phyloP scores from a whole-genome alignment of 1,284 basidiomycete genomes.

The Ustanciosporium gigantosporum region DNA sequence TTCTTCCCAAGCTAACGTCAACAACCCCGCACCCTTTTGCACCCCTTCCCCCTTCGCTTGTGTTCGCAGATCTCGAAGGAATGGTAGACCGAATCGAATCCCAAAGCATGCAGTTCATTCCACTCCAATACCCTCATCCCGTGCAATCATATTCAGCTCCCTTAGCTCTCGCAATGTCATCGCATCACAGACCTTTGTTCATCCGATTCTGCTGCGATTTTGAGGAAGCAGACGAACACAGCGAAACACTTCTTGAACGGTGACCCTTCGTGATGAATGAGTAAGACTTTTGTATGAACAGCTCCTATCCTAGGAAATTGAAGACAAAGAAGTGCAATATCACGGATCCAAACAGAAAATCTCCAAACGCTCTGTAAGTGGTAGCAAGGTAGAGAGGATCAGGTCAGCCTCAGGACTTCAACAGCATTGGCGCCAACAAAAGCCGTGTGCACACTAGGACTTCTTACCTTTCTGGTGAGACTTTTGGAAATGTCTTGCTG shows the following conservation, averaged over 20 bases:
- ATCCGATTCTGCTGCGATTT: too few species aligned
- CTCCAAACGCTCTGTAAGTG: constrained; percentile 70
- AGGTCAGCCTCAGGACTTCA: not conserved
- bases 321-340: constrained; percentile 97
- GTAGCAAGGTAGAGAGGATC: not conserved
- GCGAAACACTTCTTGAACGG: too few species aligned
- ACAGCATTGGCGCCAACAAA: constrained; percentile 8
- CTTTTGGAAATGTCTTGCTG: constrained; percentile 63
- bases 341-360: constrained; percentile 90
- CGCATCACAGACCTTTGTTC: too few species aligned
- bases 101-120: too few species aligned
- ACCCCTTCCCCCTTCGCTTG: not conserved
- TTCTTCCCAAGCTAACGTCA: not conserved
- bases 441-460: not conserved
- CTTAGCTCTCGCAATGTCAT: too few species aligned
- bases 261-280: not conserved
- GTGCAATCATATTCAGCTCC: too few species aligned
- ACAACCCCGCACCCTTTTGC: too few species aligned
- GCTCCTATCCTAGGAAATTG: constrained; percentile 93
- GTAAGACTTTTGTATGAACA: too few species aligned
- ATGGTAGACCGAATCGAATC: constrained; percentile 25
- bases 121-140: too few species aligned
- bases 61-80: constrained; percentile 42
- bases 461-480: constrained; percentile 90
- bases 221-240: too few species aligned